Conservation (phyloP, 495 filamentous ascomycete genomes). For the Penicillium coprophilum region DNA sequence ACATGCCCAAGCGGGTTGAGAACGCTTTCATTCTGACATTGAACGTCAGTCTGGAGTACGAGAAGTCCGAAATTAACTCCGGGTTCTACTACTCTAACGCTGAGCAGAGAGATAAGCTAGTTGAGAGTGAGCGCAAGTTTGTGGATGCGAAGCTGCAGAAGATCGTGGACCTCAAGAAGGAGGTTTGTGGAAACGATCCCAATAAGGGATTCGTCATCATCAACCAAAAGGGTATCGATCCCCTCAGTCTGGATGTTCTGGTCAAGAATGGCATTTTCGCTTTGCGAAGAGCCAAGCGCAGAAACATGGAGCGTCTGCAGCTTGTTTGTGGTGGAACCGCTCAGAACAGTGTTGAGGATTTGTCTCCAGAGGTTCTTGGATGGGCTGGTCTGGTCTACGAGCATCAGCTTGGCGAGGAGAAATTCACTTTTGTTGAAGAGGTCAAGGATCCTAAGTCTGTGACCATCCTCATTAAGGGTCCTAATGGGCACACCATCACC, state of each 20-base stretch:
- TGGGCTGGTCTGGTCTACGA: conserved; percentile 98
- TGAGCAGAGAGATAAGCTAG: conserved; percentile 93
- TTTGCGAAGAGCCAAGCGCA: conserved; percentile 87
- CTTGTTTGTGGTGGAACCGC: conserved; percentile 87
- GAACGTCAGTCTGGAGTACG: conserved; percentile 97
- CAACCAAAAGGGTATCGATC: conserved; percentile 99
- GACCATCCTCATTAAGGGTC: conserved; percentile 97
- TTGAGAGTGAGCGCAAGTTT: conserved; percentile 93
- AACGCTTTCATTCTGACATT: conserved; percentile 94
- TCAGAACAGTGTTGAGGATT: conserved; percentile 94
- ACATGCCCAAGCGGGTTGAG: conserved; percentile 95
- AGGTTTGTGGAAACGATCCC: conserved; percentile 89
- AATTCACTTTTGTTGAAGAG: conserved; percentile 97
- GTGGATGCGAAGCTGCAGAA: conserved; percentile 96
- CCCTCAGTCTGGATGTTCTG: conserved; percentile 88
- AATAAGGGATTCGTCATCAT: conserved; percentile 98
- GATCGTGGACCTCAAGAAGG: conserved; percentile 97
- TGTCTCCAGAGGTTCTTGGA: conserved; percentile 83
- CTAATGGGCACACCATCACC: conserved; percentile 92
- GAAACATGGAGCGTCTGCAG: conserved; percentile 98
- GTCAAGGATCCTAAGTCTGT: conserved; percentile 99
- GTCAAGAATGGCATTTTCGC: conserved; percentile 98
- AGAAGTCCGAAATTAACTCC: conserved; percentile 99
- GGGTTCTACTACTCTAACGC: conserved; percentile 98
- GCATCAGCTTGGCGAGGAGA: conserved; percentile 96